phyloP scores from a whole-genome alignment of 108 stramenopile genomes.

The Nitzschia sp. region DNA sequence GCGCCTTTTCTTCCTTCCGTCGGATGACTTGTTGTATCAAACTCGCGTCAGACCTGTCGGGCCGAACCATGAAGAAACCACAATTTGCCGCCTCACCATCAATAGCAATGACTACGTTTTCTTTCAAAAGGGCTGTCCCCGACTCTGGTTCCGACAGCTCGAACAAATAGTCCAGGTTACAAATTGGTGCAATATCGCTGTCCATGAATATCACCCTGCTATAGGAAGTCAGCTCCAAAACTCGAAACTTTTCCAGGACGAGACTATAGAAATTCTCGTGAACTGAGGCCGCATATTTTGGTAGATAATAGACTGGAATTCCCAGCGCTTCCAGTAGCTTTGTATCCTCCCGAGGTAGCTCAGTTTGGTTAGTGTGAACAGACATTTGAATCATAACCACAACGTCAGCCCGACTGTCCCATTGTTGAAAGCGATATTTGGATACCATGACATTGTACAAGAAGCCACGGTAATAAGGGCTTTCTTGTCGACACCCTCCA shows the following conservation, averaged over 20 bases:
- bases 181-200: slow-evolving; percentile 61
- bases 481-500: slow-evolving; percentile 25
- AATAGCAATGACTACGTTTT: slow-evolving; percentile 47
- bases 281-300: slow-evolving; percentile 14
- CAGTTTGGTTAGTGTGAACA: slow-evolving; percentile 8
- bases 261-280: slow-evolving; percentile 37
- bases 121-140: slow-evolving; percentile 18
- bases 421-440: slow-evolving; percentile 27
- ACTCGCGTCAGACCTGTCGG: slow-evolving; percentile 30
- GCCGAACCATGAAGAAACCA: slow-evolving; percentile 58
- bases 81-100: slow-evolving; percentile 39
- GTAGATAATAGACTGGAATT: slow-evolving; percentile 36
- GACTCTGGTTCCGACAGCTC: slow-evolving; percentile 39
- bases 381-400: slow-evolving; percentile 48
- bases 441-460: slow-evolving; percentile 48
- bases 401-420: slow-evolving; percentile 42
- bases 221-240: slow-evolving; percentile 61
- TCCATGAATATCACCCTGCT: slow-evolving; percentile 66
- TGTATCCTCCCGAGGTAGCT: slow-evolving; percentile 36
- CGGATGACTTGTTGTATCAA: slow-evolving; percentile 25
- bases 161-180: slow-evolving; percentile 63
- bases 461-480: slow-evolving; percentile 21
- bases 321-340: slow-evolving; percentile 24
- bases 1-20: slow-evolving; percentile 22
- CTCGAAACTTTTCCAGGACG: slow-evolving; percentile 56